Base-by-base conservation (phyloP, 805 yeast species). In the Huiozyma sinensis region DNA sequence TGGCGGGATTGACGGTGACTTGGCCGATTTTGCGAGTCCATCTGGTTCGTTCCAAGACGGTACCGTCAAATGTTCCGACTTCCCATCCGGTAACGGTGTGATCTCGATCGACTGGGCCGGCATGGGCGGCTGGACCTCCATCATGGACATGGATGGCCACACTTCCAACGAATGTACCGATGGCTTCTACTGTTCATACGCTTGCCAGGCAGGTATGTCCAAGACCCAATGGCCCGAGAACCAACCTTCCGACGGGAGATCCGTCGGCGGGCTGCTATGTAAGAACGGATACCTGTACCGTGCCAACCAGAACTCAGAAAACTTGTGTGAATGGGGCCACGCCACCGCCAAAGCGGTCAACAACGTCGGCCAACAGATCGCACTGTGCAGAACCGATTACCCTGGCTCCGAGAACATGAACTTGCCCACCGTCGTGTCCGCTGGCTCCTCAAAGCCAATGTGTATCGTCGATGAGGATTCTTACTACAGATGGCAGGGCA, bases 381-480 rank as follows among this genome's bases (percentile, higher is more conserved):
- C 86, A 39, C 69, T 81, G 47, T 81, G 88, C 66, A 75, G 85
- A 71, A 81, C 88, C 49, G 88, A 81, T 64, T 81, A 81, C 68
- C 88, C 88, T 56, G 88, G 88, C 67, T 76, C 87, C 43, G 88
- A 81, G 70, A 81, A 80, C 67, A 81, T 81, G 88, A 79, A 73
- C 56, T 70, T 81, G 48, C 88, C 88, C 59, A 79, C 86, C 47
- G 71, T 76, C 50, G 76, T 81, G 45, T 57, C 64, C 34, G 78
- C 75, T 33, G 68, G 68, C 36, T 60, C 67, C 42, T 49, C 64
- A 11, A 64, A 68, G 39, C 74, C 78, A 34, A 68, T 76, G 43
- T 68, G 83, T 36, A 81, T 76, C 51, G 85, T 81, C 46, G 75
- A 79, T 60, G 72, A 75, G 55, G 73, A 67, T 55, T 55, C 67